A percentile compares a stretch with the other conserved stretches of the same genome.
These are phyloP conservation scores for Boletus subcaerulescens DNA, from an alignment of 768 basidiomycete genomes.

Conservation along the genomic window DNA sequence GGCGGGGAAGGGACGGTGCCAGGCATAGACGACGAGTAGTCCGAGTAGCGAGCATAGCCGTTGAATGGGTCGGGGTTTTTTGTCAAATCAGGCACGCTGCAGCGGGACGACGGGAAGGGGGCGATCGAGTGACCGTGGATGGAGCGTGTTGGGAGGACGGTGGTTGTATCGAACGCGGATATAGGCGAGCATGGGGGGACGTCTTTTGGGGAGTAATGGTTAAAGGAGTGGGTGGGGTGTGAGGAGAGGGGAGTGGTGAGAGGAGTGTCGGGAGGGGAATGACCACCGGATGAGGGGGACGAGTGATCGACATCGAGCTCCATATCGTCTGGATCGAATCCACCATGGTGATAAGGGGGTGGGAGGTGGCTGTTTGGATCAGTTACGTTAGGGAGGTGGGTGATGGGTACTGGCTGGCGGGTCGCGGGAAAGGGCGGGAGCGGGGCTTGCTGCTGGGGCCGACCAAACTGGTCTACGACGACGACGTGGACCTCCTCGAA, in stretches of 20 bases:
- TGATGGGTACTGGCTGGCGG: constrained; percentile 29
- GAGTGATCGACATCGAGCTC: constrained; percentile 67
- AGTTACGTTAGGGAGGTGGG: constrained; percentile 26
- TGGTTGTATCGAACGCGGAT: constrained; percentile 50
- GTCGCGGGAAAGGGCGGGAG: constrained; percentile 34
- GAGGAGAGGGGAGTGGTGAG: constrained; percentile 41
- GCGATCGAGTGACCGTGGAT: constrained; percentile 38
- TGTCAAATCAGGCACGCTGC: constrained; percentile 27
- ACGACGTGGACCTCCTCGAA: constrained; percentile 90
- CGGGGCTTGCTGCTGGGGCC: constrained; percentile 31
- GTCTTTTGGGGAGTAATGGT: constrained; percentile 30
- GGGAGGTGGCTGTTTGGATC: constrained; percentile 27
- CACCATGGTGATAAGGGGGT: constrained; percentile 32
- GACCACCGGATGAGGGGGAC: constrained; percentile 43
- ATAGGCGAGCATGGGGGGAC: constrained; percentile 34
- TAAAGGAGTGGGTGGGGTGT: constrained; percentile 31
- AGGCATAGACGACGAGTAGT: constrained; percentile 63
- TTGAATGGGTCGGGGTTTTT: constrained; percentile 58
- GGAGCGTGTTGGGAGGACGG: constrained; percentile 49
- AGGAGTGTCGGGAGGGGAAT: constrained; percentile 43
- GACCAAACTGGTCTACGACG: constrained; percentile 50
- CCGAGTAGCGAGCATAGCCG: constrained; percentile 62
- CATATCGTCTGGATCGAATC: constrained; percentile 79
- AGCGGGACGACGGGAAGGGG: constrained; percentile 30
- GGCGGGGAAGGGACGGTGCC: constrained; percentile 44